Base-by-base conservation (phyloP, 352 stramenopile genomes). In the Paralagenidium karlingii region DNA sequence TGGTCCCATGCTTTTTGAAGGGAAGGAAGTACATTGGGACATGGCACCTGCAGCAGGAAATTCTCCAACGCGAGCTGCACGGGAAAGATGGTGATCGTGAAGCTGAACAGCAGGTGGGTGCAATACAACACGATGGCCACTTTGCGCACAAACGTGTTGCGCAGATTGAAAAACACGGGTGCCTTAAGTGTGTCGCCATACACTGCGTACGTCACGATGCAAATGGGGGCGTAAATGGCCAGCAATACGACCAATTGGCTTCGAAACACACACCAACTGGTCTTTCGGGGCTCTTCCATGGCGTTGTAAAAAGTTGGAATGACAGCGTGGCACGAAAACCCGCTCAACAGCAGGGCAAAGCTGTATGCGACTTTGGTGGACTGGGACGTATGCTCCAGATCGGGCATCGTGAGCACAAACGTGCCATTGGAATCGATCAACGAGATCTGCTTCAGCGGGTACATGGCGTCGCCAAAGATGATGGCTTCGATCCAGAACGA, bases 91-190 rank as follows among this genome's bases (percentile, higher is more conserved):
- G 69, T 79, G 40, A 83, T 46, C 11, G 61, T 67, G 51, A 82
- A 84, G 29, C 69, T 83, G 11, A 87, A 41, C 43, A 87, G 43
- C 34, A 87, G 34, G 54, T 87, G 74, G 31, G 83, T 73, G 29
- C 53, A 66, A 55, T 84, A 87, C 41, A 87, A 47, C 49, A 83
- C 66, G 41, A 83, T 75, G 10, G 74, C 65, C 24, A 87, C 29
- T 43, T 81, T 73, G 24, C 69, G 69, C 43, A 87, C 70, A 38
- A 82, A 51, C 6, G 53, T 43, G 48, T 84, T 87, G 34, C 74
- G 68, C 69, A 87, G 81, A 43, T 87, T 87, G 51, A 87, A 87
- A 47, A 87, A 82, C 18, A 87, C 65, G 0, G 74, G 74, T 21
- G 74, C 70, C 48, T 84, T 55, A 1, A 87, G 60, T 21, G 68